These are phyloP conservation scores for Saccharomyces hybrid DNA, from an alignment of 1,139 yeast genomes.

Conservation along the genomic window DNA sequence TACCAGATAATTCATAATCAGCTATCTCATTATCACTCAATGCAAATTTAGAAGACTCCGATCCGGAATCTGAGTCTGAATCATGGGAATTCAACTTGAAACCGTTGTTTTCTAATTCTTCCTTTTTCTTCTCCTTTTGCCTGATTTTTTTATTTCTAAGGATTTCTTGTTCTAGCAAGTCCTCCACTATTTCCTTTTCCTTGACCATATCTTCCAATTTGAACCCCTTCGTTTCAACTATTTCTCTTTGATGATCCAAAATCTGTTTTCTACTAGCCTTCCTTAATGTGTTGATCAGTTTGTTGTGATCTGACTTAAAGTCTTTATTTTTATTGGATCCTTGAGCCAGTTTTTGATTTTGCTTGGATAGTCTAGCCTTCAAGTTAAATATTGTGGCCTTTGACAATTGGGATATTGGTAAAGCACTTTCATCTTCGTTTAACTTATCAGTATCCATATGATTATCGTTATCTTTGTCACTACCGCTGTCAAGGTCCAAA, in stretches of 20 bases:
- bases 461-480: constrained; percentile 9
- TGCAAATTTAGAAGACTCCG: constrained; percentile 25
- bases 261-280: constrained; percentile 32
- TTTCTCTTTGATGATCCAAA: constrained; percentile 24
- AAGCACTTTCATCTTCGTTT: background rate
- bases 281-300: constrained; percentile 25
- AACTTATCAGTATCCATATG: constrained; percentile 6
- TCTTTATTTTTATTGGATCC: constrained; percentile 11
- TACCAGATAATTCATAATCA: constrained; percentile 22
- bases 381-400: constrained; percentile 34
- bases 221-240: constrained; percentile 23
- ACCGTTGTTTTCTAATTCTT: constrained; percentile 30
- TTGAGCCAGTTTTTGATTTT: constrained; percentile 6
- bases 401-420: constrained; percentile 17
- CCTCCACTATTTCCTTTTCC: constrained; percentile 35
- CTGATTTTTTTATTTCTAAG: constrained; percentile 46
- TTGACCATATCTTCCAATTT: constrained; percentile 27
- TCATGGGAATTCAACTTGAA: background rate
- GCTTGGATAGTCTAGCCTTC: constrained; percentile 33
- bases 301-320: constrained; percentile 14
- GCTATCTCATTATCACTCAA: constrained; percentile 28
- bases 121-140: constrained; percentile 41
- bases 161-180: constrained; percentile 57
- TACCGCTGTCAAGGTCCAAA: constrained; percentile 18
- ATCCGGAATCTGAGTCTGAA: constrained; percentile 9